Evolutionary conservation across 2,329 filamentous ascomycete species (phyloP), one percentile per base, ranked within the genome.

Genomic region (Colletotrichum cereale): DNA sequence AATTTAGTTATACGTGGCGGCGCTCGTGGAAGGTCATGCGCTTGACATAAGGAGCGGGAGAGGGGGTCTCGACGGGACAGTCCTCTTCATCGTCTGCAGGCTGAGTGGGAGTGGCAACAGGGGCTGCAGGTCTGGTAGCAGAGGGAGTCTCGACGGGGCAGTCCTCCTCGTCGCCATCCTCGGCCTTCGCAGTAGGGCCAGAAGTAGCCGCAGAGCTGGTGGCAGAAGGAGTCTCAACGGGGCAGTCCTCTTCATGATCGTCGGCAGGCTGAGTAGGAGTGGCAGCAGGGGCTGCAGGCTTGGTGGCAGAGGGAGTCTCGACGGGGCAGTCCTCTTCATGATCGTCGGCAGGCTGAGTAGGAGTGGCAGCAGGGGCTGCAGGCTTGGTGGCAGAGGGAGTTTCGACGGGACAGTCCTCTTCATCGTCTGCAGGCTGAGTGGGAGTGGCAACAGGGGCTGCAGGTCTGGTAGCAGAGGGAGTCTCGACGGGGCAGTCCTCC

Each of bases 1-100:
- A n/a, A 40, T 18, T 26, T 8, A 3, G 31, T 60, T 64, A 72
- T 47, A 47, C 47, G 57, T 61, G 50, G 62, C 72, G 72, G 58
- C 72, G 72, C 62, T 73, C 72, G 62, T 73, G 72, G 47, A 73
- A 38, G 36, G 57, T 34, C 72, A 66, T 63, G 66, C 72, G 72
- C 72, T 73, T 73, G 66, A 48, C 71, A 36, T 16, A 2, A 0
- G 36, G 34, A 64, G 61, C 50, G 50, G 60, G 60, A 14, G 53
- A 21, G 31, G 66, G n/a, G n/a, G 48, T 40, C 68, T 71, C 68
- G 10, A 40, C 68, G 0, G 68, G 68, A 58, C 68, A 71, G 57
- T 71, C 68, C 0, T 71, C 64, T 29, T 71, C 68, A 5, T 67
- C 65, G 2, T 67, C 68, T 7, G 63, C 66, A 34, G 56, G 34